These are phyloP conservation scores for Rutidosis leptorrhynchoides DNA, from an alignment of 129 eudicot species.

Conservation along the genomic window DNA sequence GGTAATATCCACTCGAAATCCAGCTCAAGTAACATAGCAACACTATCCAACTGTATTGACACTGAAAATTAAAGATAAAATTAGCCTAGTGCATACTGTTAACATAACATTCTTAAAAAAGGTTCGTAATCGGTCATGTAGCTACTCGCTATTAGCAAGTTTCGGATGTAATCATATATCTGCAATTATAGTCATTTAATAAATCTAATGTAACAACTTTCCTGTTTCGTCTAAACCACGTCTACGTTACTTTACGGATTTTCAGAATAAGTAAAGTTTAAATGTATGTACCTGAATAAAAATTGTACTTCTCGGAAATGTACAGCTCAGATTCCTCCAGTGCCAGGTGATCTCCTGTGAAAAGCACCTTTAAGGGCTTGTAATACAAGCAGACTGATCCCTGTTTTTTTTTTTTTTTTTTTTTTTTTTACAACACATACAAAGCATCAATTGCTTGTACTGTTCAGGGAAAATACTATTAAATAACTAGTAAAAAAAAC, in stretches of 20 bases:
- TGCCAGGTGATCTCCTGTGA: conserved; percentile 65
- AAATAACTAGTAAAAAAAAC: conserved; percentile 4
- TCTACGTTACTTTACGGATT: background rate
- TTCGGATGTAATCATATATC: background rate
- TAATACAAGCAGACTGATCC: conserved; percentile 71
- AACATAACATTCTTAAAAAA: background rate
- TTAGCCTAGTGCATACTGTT: background rate
- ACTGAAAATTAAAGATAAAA: conserved; percentile 37
- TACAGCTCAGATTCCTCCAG: conserved; percentile 37
- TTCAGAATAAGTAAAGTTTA: background rate
- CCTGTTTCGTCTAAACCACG: background rate
- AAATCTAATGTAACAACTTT: background rate
- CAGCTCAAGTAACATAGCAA: conserved; percentile 49
- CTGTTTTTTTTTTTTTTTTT: conserved; percentile 45
- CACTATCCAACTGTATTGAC: conserved; percentile 50
- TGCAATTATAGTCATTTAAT: background rate
- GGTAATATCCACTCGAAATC: conserved; percentile 72
- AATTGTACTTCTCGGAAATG: conserved; percentile 47
- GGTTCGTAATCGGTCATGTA: background rate
- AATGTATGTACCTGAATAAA: conserved; percentile 49
- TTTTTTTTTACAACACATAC: conserved; percentile 7
- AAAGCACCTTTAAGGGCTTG: conserved; percentile 59
- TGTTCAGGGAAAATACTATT: background rate
- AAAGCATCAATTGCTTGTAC: background rate
- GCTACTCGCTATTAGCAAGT: conserved; percentile 1